Base-by-base conservation (phyloP, 805 yeast genomes). In the Peterozyma xylosa region DNA sequence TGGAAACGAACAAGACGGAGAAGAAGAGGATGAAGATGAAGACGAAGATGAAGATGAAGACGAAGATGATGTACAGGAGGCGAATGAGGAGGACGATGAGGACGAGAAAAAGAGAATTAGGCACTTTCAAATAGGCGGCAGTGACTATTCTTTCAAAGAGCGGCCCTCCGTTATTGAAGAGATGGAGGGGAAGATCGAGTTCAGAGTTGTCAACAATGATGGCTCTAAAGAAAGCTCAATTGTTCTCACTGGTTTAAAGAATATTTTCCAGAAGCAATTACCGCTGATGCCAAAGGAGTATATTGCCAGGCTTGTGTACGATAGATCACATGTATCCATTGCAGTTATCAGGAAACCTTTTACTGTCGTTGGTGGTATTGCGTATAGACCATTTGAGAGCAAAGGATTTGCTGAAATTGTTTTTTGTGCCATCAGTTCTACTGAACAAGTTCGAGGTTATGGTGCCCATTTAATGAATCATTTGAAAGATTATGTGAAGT, bases 401-500 rank as follows among this genome's bases (percentile, higher is more conserved):
- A 74, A 96, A 48, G 84, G 78, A 56, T 93, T 93, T 72, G 99
- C 99, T 1, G 99, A 93, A 63, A 93, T 93, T 67, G 99, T 93
- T 21, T 93, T 93, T 56, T 93, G 97, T 74, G 99, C 99, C 27
- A 93, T 93, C 47, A 84, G 95, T 37, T 87, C 96, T 2, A 87
- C 97, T 0, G 99, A 93, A 59, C 99, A 93, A 67, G 99, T 93
- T 15, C 70, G 97, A 50, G 99, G 99, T 33, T 93, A 93, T 59
- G 99, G 99, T 63, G 99, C 99, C 0, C 99, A 93, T 63, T 63
- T 93, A 56, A 93, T 93, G 99, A 93, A 93, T 62, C 99, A 93
- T 66, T 68, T 93, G 53, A 93, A 93, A 58, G 99, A 93, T 63
- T 93, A 91, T 62, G 97, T 93, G 35, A 73, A 88, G 52, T 82